Evolutionary conservation across 2,329 filamentous ascomycete genomes (phyloP).

Genomic region (Phoma sp.): DNA sequence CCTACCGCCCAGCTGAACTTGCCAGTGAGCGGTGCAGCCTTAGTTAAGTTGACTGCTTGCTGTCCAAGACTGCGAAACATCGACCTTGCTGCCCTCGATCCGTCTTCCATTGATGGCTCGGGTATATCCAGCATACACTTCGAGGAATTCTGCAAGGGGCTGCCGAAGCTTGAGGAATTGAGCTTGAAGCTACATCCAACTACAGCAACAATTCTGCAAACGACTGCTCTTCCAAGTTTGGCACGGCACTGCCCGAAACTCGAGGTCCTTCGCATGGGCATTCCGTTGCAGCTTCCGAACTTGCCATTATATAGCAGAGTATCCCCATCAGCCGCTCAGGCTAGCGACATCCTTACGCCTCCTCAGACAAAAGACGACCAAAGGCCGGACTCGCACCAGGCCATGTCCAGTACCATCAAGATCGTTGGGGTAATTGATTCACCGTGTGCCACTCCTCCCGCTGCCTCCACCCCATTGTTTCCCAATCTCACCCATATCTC

Average conservation of each 20-base stretch:
- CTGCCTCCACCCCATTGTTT: slow-evolving; percentile 27
- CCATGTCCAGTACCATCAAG: slow-evolving; percentile 11
- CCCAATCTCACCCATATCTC: slow-evolving; percentile 36
- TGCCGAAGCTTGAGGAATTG: slow-evolving; percentile 33
- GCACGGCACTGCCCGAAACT: slow-evolving; percentile 35
- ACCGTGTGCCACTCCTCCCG: neutral
- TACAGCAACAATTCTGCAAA: slow-evolving; percentile 32
- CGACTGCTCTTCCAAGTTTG: slow-evolving; percentile 37
- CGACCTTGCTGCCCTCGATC: slow-evolving; percentile 34
- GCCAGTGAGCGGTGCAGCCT: slow-evolving; percentile 26
- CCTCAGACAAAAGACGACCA: slow-evolving; percentile 5
- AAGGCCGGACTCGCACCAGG: slow-evolving; percentile 10
- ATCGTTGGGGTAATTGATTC: neutral
- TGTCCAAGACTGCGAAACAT: slow-evolving; percentile 37
- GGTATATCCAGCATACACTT: slow-evolving; percentile 36
- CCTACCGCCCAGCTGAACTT: slow-evolving; percentile 33
- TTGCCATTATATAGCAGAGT: slow-evolving; percentile 20
- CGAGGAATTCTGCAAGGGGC: slow-evolving; percentile 33
- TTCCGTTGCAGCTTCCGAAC: slow-evolving; percentile 33
- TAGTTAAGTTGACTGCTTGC: slow-evolving; percentile 29
- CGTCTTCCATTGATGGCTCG: slow-evolving; percentile 40
- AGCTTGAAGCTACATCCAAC: slow-evolving; percentile 38
- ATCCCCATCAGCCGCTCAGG: neutral
- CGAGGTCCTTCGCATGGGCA: slow-evolving; percentile 36
- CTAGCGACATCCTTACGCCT: slow-evolving; percentile 21